Base-by-base conservation (phyloP, 805 yeast genomes). In the Sporopachydermia lactativora region DNA sequence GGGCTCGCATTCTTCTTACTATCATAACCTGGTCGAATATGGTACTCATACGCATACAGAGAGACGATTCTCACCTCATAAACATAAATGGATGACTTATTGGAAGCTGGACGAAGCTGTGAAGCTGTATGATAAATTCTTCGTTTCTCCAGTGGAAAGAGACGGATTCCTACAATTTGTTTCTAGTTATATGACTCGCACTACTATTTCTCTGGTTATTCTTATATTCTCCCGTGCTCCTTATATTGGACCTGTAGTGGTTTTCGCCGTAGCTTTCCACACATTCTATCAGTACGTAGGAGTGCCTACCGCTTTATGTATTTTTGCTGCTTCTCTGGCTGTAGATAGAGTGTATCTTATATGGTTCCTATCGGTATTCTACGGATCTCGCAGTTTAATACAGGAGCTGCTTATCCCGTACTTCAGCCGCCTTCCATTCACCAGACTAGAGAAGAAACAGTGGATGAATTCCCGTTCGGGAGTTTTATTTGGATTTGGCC, bases 381-480 rank as follows among this genome's bases (percentile, higher is more conserved):
- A 68, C 59, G 77, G 75, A 2, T 57, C 68, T 13, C 50, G 66
- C 11, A 58, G 65, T 35, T 56, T 73, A 41, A 55, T 63, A 39
- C 56, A 65, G 34, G 73, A 70, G 36, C 59, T 75, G 39, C 59
- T 75, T 34, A 49, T 53, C 4, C 78, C 78, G 3, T 75, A 71
- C 51, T 70, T 75, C 51, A 49, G 59, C 5, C 56, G 69, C 8
- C 56, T 73, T 15, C 68, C 71, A 8, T 66, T 71, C 42, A 53
- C 65, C 3, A 51, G 50, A 3, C 46, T 55, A n/a, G 71, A 70
- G 41, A 59, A 61, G 35, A 55, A 61, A 14, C 64, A 59, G 41
- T 75, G 81, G 81, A 55, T 63, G 38, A 59, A 59, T 8, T 63
- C 73, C 11, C 60, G 81, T 34, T 73, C 70, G 41, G 80, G 79